These are phyloP conservation scores for Starmera quercuum DNA, from an alignment of 805 yeast species.

Conservation along the genomic window DNA sequence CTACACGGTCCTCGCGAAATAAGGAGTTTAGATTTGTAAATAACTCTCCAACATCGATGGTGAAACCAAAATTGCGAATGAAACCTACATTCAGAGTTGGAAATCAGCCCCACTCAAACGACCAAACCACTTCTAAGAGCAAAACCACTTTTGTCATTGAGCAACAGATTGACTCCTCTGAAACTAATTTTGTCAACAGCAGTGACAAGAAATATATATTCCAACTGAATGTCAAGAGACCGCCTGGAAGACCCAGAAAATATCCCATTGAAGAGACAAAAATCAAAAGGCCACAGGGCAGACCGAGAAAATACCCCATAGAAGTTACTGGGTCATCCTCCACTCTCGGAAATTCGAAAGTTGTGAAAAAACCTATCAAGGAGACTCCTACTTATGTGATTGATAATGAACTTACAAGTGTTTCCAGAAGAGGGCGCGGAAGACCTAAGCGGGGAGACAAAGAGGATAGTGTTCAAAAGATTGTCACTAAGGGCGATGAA, in stretches of 20 bases:
- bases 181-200: background rate
- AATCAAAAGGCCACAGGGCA: constrained; percentile 20
- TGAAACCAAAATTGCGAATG: constrained; percentile 11
- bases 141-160: background rate
- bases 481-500: background rate
- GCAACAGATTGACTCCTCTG: constrained; percentile 7
- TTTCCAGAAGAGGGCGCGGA: constrained; percentile 8
- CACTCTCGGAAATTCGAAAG: background rate
- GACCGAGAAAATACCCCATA: constrained; percentile 19
- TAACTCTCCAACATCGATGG: constrained; percentile 14
- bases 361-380: background rate
- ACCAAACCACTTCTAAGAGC: constrained; percentile 1
- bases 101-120: constrained; percentile 5
- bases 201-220: constrained; percentile 12
- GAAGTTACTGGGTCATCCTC: constrained; percentile 4
- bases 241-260: constrained; percentile 44
- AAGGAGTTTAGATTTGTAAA: constrained; percentile 17
- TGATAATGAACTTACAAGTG: background rate
- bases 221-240: constrained; percentile 25
- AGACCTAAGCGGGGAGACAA: constrained; percentile 9
- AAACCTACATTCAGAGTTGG: constrained; percentile 17
- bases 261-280: constrained; percentile 40
- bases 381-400: background rate
- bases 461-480: no score
- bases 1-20: background rate